Conservation (phyloP, 192 early-diverging fungal species). For the Glomus cerebriforme region DNA sequence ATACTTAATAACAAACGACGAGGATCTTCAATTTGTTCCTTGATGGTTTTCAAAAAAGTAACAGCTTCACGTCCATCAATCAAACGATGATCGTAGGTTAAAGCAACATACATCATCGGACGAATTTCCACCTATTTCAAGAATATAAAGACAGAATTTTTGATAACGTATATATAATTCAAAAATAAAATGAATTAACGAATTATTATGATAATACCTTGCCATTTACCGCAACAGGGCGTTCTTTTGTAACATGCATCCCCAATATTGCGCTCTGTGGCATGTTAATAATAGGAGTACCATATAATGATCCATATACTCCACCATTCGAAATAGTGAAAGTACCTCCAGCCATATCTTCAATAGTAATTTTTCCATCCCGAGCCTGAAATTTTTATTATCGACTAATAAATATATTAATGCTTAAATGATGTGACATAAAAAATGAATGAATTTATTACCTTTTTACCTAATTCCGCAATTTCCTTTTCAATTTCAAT, state of each 20-base stretch:
- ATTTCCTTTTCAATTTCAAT: conserved; percentile 92
- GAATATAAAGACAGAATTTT: neutral
- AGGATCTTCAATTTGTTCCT: conserved; percentile 97
- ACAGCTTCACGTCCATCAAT: conserved; percentile 99
- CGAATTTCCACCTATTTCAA: conserved; percentile 68
- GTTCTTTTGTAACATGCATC: conserved; percentile 98
- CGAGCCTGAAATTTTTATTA: conserved; percentile 66
- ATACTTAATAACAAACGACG: conserved; percentile 85
- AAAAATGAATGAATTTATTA: conserved; percentile 27
- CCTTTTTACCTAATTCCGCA: conserved; percentile 83
- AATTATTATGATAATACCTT: too few species aligned
- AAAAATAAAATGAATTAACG: neutral
- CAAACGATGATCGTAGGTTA: conserved; percentile 98
- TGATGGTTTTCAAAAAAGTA: conserved; percentile 96
- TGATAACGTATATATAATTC: neutral
- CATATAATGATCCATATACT: conserved; percentile 95
- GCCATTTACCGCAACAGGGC: conserved; percentile 92
- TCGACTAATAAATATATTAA: neutral
- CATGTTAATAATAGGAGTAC: conserved; percentile 98
- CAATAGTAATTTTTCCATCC: conserved; percentile 94
- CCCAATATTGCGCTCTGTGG: conserved; percentile 97
- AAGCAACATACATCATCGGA: conserved; percentile 97
- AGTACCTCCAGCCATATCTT: conserved; percentile 97
- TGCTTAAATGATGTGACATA: neutral
- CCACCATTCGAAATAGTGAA: conserved; percentile 99